Conservation (phyloP, 306 rosid species). For the Sindora glabra region DNA sequence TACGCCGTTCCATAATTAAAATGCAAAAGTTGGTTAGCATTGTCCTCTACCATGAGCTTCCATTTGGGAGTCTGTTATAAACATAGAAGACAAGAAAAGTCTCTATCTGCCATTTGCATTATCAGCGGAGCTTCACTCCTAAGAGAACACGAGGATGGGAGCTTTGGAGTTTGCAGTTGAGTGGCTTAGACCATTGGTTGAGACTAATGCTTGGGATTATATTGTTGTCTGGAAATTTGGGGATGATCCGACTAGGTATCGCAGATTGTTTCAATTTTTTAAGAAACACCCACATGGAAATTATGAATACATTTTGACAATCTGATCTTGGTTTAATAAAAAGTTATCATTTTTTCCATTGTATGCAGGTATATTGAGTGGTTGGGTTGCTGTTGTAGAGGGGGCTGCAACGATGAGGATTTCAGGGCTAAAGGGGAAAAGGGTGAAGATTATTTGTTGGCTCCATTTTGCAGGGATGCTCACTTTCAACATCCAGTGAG, state of each 20-base stretch:
- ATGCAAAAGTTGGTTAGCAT: conserved; percentile 20
- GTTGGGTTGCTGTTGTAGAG: conserved; percentile 79
- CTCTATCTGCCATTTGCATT: not conserved
- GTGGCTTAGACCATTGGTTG: conserved; percentile 50
- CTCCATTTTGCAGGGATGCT: conserved; percentile 50
- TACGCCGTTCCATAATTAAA: conserved; percentile 3
- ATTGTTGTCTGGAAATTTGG: conserved; percentile 68
- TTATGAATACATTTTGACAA: not conserved
- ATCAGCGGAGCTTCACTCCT: too few species aligned
- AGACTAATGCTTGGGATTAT: conserved; percentile 57
- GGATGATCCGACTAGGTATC: conserved; percentile 52
- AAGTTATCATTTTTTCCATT: not conserved
- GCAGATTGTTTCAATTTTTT: not conserved
- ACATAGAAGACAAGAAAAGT: not conserved
- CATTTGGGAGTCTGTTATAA: conserved; percentile 7
- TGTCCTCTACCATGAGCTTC: conserved; percentile 42
- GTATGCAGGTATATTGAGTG: conserved; percentile 57
- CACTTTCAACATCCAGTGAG: conserved; percentile 39
- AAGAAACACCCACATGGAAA: not conserved
- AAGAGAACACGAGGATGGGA: conserved; percentile 22
- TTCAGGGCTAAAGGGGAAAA: conserved; percentile 29
- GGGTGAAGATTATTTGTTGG: not conserved
- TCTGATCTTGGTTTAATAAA: not conserved
- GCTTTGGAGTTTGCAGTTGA: too few species aligned
- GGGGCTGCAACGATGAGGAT: conserved; percentile 14